These are phyloP conservation scores for sorghum (Sorghum bicolor) DNA, from an alignment of 176 grass and related monocot genomes.

Conservation along the genomic window DNA sequence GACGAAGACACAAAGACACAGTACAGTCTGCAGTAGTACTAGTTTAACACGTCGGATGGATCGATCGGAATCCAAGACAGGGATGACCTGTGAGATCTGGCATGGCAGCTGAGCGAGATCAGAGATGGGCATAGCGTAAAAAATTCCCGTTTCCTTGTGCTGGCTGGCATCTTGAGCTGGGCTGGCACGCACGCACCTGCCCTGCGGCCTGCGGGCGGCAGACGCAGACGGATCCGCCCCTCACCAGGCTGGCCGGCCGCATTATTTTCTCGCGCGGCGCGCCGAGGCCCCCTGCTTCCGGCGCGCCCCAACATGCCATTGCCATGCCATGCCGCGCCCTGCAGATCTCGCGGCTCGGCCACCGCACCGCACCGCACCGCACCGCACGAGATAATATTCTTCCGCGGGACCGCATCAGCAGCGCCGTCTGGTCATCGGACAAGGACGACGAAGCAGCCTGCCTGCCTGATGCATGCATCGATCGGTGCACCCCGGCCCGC, in stretches of 20 bases:
- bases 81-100: neutral
- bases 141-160: constrained; percentile 7
- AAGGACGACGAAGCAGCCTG: neutral
- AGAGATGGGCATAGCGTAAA: neutral
- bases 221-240: too few species aligned
- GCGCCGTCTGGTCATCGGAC: neutral
- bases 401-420: neutral
- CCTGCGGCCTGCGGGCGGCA: neutral
- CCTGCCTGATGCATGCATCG: neutral
- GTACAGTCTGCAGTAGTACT: neutral
- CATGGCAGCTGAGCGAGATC: neutral
- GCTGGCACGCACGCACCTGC: neutral
- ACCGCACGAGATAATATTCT: constrained; percentile 15
- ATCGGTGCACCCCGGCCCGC: neutral
- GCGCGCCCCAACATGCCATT: constrained; percentile 26
- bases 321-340: neutral
- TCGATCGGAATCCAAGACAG: constrained; percentile 14
- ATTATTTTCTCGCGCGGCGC: constrained; percentile 29
- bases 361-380: neutral
- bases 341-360: neutral
- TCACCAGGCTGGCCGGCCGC: constrained; percentile 36
- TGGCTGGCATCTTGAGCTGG: constrained; percentile 4
- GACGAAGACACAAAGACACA: too few species aligned
- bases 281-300: neutral
- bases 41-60: neutral